Evolutionary conservation across 495 filamentous ascomycete genomes (phyloP), one percentile per base, ranked within the genome.

Genomic region (Aspergillus sclerotiicarbonarius): DNA sequence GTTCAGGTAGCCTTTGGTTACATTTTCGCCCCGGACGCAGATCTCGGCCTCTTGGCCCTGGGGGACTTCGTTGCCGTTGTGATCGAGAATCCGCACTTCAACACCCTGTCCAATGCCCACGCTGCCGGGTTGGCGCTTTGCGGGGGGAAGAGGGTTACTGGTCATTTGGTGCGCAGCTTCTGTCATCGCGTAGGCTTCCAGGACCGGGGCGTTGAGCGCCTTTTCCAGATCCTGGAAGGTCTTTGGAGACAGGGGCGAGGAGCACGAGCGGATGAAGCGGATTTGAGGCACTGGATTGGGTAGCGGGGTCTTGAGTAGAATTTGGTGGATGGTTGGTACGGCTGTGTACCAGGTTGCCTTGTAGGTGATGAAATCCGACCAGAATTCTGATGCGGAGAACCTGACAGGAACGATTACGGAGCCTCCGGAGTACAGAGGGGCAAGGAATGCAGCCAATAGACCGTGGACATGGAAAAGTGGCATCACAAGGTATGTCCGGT

Each of bases 131-230:
- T 85, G 82, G 54, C 90, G 82, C 69, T 86, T 84, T 19, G 70
- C 81, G 0, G 87, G 85, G 0, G 90, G 89, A 0, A 93, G 80
- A 19, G 90, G 90, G 76, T 93, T 94, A 51, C 86, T 90, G 10
- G 90, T 90, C 87, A 95, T 92, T 66, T 93, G 90, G 71, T 93
- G 90, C 9, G 90, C 87, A 20, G 88, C 90, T 73, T 95, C 90
- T 29, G 90, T 95, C 90, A 95, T 95, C 56, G 90, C 90, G 70
- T 95, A 95, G 12, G 90, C 90, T 70, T 95, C 90, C 9, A 95
- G 79, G 4, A 95, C 90, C 4, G 90, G 90, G 1, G 90, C 88
- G 31, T 83, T 76, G 72, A 90, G 87, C 6, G 83, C 75, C 52
- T 81, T 72, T 61, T 93, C 90, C 4, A 93, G 80, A 45, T 86